Evolutionary conservation across 148 eudicot species (phyloP), one percentile per base, ranked within the genome.

Genomic region (Suaeda aralocaspica): DNA sequence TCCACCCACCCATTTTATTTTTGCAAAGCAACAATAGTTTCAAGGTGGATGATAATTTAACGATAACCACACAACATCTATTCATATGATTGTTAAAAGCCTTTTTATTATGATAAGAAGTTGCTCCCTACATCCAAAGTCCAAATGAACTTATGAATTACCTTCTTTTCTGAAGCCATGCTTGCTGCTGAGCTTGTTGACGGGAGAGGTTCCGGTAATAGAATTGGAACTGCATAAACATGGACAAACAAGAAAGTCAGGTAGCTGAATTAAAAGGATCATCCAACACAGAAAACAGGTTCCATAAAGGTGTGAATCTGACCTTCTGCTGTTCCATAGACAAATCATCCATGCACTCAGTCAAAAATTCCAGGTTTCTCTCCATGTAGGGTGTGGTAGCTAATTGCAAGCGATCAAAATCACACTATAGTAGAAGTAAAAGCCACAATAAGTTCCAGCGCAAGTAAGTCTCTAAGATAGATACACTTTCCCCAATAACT

Each of bases 101-200:
- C 49, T 26, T 22, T 34, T 12, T 19, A 14, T 36, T 31, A 44
- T 13, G 31, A 15, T 19, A 9, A 64, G 25, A 63, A 36, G 59
- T 51, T 60, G 39, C 29, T 61, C 6, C 36, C 29, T 61, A 12
- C 36, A 19, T 49, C 45, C 64, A 36, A 56, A 45, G 41, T 36
- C 41, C 41, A 36, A 36, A 36, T 36, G 13, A 74, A 18, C 41
- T 19, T 0, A 36, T 59, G 55, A 34, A 4, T 31, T 82, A 92
- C 97, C 97, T 87, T 84, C 97, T 85, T 77, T 88, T 92, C 78
- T 92, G 92, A 72, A 92, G 86, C 92, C 92, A 92, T 41, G 91
- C 83, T 82, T 92, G 97, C 81, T 92, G 96, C 74, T 87, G 96
- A 36, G 90, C 82, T 85, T 92, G 96, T 67, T 92, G 96, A 26